phyloP scores from a whole-genome alignment of 352 stramenopile genomes.

The Phytophthora aleatoria region DNA sequence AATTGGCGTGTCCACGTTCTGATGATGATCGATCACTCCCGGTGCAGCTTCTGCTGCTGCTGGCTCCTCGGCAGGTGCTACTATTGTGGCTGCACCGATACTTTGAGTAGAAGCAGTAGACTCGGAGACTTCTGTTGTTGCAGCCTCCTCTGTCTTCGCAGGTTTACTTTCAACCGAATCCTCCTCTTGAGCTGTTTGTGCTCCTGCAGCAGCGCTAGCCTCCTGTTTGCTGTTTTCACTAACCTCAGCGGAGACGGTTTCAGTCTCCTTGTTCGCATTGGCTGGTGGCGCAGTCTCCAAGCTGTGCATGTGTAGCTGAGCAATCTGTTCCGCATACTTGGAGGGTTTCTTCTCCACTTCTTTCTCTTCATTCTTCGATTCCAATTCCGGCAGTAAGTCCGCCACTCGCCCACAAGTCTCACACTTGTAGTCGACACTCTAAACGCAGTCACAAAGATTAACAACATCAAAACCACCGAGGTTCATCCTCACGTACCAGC shows the following conservation, averaged over 20 bases:
- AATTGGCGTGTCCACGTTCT: slow-evolving; percentile 18
- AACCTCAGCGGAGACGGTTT: not conserved
- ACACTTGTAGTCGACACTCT: slow-evolving; percentile 83
- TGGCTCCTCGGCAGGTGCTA: slow-evolving; percentile 9
- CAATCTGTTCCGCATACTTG: slow-evolving; percentile 84
- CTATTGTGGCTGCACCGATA: not conserved
- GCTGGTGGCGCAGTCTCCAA: slow-evolving; percentile 40
- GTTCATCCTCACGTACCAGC: slow-evolving; percentile 39
- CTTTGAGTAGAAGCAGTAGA: not conserved
- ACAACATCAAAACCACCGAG: slow-evolving; percentile 3
- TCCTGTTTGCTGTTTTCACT: slow-evolving; percentile 10
- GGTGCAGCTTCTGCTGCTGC: slow-evolving; percentile 7
- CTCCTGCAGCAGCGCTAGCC: not conserved
- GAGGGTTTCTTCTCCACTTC: slow-evolving; percentile 47
- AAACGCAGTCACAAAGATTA: slow-evolving; percentile 2
- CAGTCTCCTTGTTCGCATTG: slow-evolving; percentile 15
- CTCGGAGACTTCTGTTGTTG: slow-evolving; percentile 11
- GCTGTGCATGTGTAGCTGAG: slow-evolving; percentile 81
- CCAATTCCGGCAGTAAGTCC: slow-evolving; percentile 70
- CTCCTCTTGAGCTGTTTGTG: slow-evolving; percentile 4
- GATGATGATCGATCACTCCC: slow-evolving; percentile 10
- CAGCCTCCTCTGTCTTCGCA: slow-evolving; percentile 1
- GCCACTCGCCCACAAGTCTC: slow-evolving; percentile 71
- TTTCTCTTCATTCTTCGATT: slow-evolving; percentile 19
- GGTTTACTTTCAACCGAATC: slow-evolving; percentile 9